phyloP scores from a whole-genome alignment of 202 grass and related monocot genomes.

The Brachypodium distachyon region DNA sequence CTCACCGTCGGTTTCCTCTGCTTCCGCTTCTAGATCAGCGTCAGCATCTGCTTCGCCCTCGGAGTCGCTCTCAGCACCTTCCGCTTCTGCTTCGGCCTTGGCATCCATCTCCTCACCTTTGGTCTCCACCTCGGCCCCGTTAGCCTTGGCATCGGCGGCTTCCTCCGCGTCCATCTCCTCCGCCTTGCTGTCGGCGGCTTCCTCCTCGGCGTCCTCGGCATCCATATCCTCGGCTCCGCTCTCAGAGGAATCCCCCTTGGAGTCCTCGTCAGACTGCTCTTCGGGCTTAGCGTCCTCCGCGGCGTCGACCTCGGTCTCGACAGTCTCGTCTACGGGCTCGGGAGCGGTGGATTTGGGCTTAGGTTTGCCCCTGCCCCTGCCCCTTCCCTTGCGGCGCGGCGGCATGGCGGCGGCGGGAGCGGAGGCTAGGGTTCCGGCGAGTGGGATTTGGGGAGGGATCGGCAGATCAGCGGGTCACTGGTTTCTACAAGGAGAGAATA shows the following conservation, averaged over 20 bases:
- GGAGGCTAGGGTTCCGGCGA: conserved; percentile 44
- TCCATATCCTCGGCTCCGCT: conserved; percentile 20
- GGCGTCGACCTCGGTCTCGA: conserved; percentile 15
- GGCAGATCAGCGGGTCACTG: conserved; percentile 28
- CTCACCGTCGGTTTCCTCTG: conserved; percentile 15
- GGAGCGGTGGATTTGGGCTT: not conserved
- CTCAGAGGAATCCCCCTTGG: conserved; percentile 14
- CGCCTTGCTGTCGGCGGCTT: not conserved
- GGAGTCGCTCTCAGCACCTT: conserved; percentile 9
- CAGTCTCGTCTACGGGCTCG: conserved; percentile 26
- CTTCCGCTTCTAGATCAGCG: conserved; percentile 17
- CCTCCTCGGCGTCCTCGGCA: conserved; percentile 15
- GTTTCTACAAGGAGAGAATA: not conserved
- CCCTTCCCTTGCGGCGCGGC: conserved; percentile 14
- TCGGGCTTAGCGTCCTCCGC: conserved; percentile 23
- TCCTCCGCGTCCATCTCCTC: conserved; percentile 17
- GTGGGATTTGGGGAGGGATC: not conserved
- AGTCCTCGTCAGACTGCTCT: conserved; percentile 16
- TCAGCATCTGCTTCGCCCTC: conserved; percentile 26
- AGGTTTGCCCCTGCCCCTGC: not conserved
- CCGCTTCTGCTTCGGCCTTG: conserved; percentile 7
- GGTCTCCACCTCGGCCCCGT: not conserved
- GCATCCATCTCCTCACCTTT: conserved; percentile 4
- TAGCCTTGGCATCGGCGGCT: conserved; percentile 5
- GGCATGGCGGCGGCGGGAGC: conserved; percentile 36